Percentiles rank a stretch among this genome's conserved stretches.
These are phyloP conservation scores for Darksidea phi DNA, from an alignment of 495 filamentous ascomycete genomes.

Conservation along the genomic window DNA sequence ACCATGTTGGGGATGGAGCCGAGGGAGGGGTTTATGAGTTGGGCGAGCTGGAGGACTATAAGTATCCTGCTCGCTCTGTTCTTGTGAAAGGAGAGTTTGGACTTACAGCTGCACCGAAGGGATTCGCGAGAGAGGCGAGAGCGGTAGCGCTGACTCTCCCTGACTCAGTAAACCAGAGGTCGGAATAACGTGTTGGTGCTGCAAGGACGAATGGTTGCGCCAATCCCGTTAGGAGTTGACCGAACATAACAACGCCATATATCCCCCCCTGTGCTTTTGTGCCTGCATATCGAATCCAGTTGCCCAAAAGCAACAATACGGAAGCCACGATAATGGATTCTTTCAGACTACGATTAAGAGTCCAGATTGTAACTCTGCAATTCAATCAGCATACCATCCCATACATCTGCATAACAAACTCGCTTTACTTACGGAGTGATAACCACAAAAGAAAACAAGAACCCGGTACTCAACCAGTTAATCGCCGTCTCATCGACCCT, in stretches of 20 bases:
- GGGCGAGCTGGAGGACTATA: constrained; percentile 59
- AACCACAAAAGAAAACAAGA: constrained; percentile 78
- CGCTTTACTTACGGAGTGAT: constrained; percentile 69
- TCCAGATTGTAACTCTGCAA: constrained; percentile 66
- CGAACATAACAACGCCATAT: constrained; percentile 83
- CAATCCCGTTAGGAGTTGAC: constrained; percentile 88
- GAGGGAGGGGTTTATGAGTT: constrained; percentile 80
- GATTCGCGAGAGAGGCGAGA: constrained; percentile 78
- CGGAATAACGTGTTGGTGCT: constrained; percentile 86
- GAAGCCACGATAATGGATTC: constrained; percentile 71
- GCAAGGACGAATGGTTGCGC: constrained; percentile 90
- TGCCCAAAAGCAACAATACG: constrained; percentile 71
- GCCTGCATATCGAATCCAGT: constrained; percentile 91
- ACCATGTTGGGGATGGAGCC: constrained; percentile 76
- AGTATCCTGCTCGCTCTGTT: too few species aligned
- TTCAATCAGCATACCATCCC: too few species aligned
- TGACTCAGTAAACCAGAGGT: constrained; percentile 86
- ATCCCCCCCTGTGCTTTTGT: constrained; percentile 59
- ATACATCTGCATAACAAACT: background rate
- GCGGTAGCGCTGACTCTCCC: constrained; percentile 89
- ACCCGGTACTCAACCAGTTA: constrained; percentile 89
- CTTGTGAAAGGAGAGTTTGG: too few species aligned
- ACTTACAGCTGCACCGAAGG: constrained; percentile 71
- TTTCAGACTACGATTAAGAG: constrained; percentile 76
- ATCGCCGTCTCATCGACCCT: constrained; percentile 69